Percentiles rank a stretch among this genome's conserved stretches.
phyloP scores from a whole-genome alignment of 176 grass and related monocot genomes.

The Carex parvula region DNA sequence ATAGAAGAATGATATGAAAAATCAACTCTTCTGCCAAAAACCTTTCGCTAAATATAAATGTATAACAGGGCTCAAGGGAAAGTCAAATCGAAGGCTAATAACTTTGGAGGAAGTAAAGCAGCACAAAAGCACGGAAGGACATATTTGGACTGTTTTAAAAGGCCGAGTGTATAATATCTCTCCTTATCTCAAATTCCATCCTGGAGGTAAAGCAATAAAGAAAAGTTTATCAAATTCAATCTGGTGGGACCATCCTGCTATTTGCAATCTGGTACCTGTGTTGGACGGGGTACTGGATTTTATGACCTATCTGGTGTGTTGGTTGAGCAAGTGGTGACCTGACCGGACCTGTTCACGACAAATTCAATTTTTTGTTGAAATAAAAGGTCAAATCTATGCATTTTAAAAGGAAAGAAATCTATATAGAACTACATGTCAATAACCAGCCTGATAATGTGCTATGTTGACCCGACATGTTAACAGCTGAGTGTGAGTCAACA shows the following conservation, averaged over 20 bases:
- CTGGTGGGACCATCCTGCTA: background rate
- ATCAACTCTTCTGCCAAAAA: background rate
- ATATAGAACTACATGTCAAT: background rate
- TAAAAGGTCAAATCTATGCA: background rate
- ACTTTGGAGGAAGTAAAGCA: slow-evolving; percentile 83
- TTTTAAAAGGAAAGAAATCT: background rate
- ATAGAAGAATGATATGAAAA: background rate
- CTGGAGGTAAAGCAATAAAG: slow-evolving; percentile 53
- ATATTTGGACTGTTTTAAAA: slow-evolving; percentile 93
- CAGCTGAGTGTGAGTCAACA: background rate
- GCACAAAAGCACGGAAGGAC: slow-evolving; percentile 60
- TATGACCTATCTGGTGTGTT: background rate
- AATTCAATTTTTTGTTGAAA: background rate
- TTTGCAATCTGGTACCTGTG: background rate
- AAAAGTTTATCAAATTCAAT: background rate
- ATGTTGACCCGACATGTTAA: background rate
- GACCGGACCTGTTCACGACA: background rate
- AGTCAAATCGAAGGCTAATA: slow-evolving; percentile 59
- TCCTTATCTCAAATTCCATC: slow-evolving; percentile 97
- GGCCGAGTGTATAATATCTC: slow-evolving; percentile 87
- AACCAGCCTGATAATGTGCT: background rate
- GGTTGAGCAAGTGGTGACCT: background rate
- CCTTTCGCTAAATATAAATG: background rate
- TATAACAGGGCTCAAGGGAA: slow-evolving; percentile 64
- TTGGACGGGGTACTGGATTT: background rate